phyloP scores from a whole-genome alignment of 345 rosid species.

The Balakata baccata region DNA sequence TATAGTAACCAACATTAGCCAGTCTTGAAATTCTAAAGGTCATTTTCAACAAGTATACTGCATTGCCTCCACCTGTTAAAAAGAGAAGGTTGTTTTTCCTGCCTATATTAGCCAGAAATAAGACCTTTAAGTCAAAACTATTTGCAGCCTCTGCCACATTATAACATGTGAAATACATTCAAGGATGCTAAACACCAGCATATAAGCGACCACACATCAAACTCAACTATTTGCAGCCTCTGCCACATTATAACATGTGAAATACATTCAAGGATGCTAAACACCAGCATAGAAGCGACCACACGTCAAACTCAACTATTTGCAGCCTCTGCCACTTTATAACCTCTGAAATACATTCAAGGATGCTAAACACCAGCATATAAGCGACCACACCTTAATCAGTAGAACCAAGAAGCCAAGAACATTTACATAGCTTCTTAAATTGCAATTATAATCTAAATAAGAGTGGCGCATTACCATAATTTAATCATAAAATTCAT shows the following conservation, averaged over 20 bases:
- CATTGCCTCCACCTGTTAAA: background rate
- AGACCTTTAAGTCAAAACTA: background rate
- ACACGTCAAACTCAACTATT: no score
- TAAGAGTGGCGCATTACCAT: background rate
- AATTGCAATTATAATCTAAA: background rate
- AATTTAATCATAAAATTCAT: background rate
- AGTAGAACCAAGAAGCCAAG: background rate
- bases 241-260: background rate
- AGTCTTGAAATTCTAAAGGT: no score
- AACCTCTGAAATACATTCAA: background rate
- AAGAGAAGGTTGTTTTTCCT: background rate
- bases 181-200: background rate
- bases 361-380: background rate
- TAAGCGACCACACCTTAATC: background rate
- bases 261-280: background rate
- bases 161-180: background rate
- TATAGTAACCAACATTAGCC: background rate
- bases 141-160: background rate
- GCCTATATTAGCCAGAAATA: background rate
- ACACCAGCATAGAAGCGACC: background rate
- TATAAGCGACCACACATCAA: background rate
- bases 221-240: background rate
- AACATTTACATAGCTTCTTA: background rate
- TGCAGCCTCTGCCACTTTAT: background rate
- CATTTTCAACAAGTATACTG: background rate